Conservation (phyloP, 768 basidiomycete species). For the Calocera viscosa region DNA sequence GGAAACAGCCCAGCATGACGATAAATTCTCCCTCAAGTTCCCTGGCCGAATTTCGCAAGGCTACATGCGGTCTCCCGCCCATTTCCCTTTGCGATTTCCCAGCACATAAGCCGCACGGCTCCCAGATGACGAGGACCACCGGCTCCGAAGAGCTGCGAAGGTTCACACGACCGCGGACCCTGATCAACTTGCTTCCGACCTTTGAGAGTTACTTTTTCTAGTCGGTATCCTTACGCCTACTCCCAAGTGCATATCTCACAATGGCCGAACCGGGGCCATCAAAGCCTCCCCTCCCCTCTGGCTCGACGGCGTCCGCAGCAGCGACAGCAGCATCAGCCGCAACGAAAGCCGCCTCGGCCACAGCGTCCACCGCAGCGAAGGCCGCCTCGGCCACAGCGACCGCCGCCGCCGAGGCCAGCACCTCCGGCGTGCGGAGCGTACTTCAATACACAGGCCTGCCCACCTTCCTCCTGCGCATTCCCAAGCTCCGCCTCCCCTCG, state of each 20-base stretch:
- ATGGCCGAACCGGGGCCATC: neutral
- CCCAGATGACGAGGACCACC: too few species aligned
- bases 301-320: neutral
- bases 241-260: neutral
- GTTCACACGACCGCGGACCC: too few species aligned
- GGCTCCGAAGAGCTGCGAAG: too few species aligned
- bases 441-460: conserved; percentile 40
- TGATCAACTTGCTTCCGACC: neutral
- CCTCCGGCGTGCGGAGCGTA: conserved; percentile 15
- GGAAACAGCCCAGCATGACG: too few species aligned
- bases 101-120: too few species aligned
- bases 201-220: neutral
- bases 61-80: too few species aligned
- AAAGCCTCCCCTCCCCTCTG: neutral
- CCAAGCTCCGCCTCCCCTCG: conserved; percentile 56
- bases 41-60: too few species aligned
- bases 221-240: neutral
- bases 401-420: neutral
- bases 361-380: too few species aligned
- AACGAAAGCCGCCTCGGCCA: neutral
- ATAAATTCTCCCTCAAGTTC: too few species aligned
- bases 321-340: neutral
- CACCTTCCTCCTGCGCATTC: conserved; percentile 64
- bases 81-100: too few species aligned
- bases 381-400: too few species aligned